phyloP scores from a whole-genome alignment of 345 rosid species.

The Populus deltoides region DNA sequence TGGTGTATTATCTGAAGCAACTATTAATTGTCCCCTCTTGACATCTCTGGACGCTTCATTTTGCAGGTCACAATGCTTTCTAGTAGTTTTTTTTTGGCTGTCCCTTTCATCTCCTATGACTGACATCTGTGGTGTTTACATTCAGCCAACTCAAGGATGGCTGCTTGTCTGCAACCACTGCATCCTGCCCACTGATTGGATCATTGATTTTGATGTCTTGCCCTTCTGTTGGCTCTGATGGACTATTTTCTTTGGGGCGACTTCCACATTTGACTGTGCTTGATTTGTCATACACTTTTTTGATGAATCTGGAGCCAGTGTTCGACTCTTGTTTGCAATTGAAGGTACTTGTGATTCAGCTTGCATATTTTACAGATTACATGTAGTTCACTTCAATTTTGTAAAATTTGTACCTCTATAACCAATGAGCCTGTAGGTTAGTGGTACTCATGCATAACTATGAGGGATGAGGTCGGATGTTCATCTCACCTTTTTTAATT shows the following conservation, averaged over 20 bases:
- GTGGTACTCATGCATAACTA: neutral
- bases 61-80: slow-evolving; percentile 58
- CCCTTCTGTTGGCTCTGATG: slow-evolving; percentile 74
- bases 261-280: slow-evolving; percentile 65
- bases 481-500: neutral
- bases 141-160: slow-evolving; percentile 90
- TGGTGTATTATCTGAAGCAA: slow-evolving; percentile 80
- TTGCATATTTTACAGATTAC: neutral
- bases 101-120: neutral
- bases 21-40: slow-evolving; percentile 72
- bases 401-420: neutral
- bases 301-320: slow-evolving; percentile 73
- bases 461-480: neutral
- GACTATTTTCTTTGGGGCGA: slow-evolving; percentile 62
- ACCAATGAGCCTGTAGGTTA: neutral
- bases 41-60: slow-evolving; percentile 94
- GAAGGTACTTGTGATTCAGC: slow-evolving; percentile 48
- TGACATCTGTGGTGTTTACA: slow-evolving; percentile 17
- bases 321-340: slow-evolving; percentile 78
- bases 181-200: slow-evolving; percentile 75
- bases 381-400: neutral
- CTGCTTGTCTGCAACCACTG: slow-evolving; percentile 75
- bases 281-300: slow-evolving; percentile 89
- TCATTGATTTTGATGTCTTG: slow-evolving; percentile 92
- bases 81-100: neutral